Evolutionary conservation across 2,329 filamentous ascomycete genomes (phyloP).

Genomic region (Diaporthe sp.): DNA sequence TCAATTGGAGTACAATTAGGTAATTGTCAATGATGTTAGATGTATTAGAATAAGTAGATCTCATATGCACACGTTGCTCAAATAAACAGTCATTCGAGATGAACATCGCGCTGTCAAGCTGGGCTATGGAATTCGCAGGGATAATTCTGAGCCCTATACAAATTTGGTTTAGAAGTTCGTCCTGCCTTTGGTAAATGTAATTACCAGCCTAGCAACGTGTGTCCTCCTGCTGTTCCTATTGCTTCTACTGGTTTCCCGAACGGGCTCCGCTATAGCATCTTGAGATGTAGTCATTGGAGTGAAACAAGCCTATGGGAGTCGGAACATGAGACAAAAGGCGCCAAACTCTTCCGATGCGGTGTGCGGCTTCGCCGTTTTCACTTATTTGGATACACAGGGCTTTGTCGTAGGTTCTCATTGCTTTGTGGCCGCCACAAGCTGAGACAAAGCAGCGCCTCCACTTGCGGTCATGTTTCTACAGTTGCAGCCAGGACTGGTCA

Average conservation of each 20-base stretch:
- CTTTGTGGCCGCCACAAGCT: background rate
- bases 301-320: background rate
- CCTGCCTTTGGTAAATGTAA: background rate
- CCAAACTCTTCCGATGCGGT: background rate
- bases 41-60: background rate
- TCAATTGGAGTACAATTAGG: background rate
- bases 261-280: background rate
- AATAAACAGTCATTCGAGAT: background rate
- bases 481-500: background rate
- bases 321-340: constrained; percentile 1
- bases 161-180: background rate
- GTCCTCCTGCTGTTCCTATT: background rate
- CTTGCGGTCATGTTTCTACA: background rate
- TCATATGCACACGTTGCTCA: background rate
- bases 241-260: background rate
- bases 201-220: background rate
- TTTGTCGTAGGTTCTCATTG: background rate
- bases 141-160: background rate
- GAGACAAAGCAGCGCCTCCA: constrained; percentile 5
- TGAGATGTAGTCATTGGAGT: background rate
- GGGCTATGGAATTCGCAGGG: background rate
- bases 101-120: background rate
- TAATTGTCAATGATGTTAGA: background rate
- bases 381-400: background rate
- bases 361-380: constrained; percentile 16